Evolutionary conservation across 2,329 filamentous ascomycete species (phyloP).

Genomic region (Aschersonia sp.): DNA sequence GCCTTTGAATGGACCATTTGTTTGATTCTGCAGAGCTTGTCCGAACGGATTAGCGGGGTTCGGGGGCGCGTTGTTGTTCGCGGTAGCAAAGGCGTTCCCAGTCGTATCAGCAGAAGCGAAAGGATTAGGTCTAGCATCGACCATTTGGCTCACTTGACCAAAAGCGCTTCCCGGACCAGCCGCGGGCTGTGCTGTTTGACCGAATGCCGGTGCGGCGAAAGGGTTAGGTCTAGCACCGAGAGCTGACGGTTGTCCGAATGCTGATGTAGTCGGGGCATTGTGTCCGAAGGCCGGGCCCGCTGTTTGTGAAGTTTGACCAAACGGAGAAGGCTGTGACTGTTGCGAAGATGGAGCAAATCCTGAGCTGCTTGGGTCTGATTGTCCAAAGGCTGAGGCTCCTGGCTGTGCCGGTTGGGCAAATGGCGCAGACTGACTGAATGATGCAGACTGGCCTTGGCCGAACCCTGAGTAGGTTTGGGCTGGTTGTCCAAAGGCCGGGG

Average conservation of each 20-base stretch:
- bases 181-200: conserved; percentile 3
- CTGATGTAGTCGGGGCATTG: conserved; percentile 13
- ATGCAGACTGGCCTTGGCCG: too few relatives aligned
- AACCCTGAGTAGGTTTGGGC: conserved; percentile 15
- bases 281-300: conserved; percentile 26
- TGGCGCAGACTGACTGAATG: conserved; percentile 7
- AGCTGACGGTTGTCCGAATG: conserved; percentile 26
- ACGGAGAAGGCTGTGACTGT: conserved; percentile 12
- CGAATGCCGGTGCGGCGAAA: conserved; percentile 13
- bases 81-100: conserved; percentile 2
- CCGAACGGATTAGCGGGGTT: conserved; percentile 14
- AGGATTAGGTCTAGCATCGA: conserved; percentile 22
- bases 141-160: conserved; percentile 21
- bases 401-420: conserved; percentile 29
- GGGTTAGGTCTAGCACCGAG: conserved; percentile 18
- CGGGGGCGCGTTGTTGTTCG: conserved; percentile 7
- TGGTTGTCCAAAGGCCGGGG: conserved; percentile 19
- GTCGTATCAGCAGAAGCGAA: conserved; percentile 14
- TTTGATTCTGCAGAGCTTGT: not conserved
- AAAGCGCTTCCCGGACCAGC: conserved; percentile 12
- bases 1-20: not conserved
- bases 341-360: conserved; percentile 27
- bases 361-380: conserved; percentile 16
- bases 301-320: conserved; percentile 27
- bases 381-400: conserved; percentile 24